Evolutionary conservation across 2,329 filamentous ascomycete species (phyloP), one percentile per base, ranked within the genome.

Genomic region (Sporothrix humicola): DNA sequence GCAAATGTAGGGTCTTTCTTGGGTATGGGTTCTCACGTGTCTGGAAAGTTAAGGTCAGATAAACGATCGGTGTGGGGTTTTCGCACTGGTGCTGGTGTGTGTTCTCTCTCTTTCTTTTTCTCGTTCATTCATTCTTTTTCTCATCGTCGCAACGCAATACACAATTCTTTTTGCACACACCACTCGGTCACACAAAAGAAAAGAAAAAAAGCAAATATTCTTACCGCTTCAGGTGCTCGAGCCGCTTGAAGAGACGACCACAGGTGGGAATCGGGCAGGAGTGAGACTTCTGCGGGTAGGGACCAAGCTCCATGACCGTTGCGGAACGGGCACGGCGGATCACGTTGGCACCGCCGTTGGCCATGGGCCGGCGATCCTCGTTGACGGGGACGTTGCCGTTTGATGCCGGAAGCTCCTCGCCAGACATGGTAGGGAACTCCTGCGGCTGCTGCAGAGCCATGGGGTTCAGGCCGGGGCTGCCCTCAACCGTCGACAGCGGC

Each of bases 221-320:
- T 90, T 93, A 97, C 94, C 95, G 91, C 89, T 99, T 99, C 81
- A 99, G 90, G 85, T 99, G 96, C 86, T 99, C 96, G 86, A 99
- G 90, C 83, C 96, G 92, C 91, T 99, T 99, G 89, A 99, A 99
- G 76, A 98, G 89, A 80, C 96, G 92, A 72, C 96, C 96, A 82
- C 96, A 99, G 72, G 95, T 97, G 42, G 96, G 96, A 79, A 99
- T 99, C n/a, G 96, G 96, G 85, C 96, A 99, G 1, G 95, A 98
- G 84, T 99, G 96, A 56, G 95, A 97, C 84, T 99, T 99, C 81
- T 97, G 94, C 70, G 96, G 94, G 81, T 98, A 98, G 15, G 97
- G 96, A 46, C 94, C 94, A 76, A 98, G 89, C 82, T 99, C 96
- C 92, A 97, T 97, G 83, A 97, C 93, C 3, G 96, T 98, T 71